Conservation (phyloP, 257 asterid species). For the Lycium barbarum region DNA sequence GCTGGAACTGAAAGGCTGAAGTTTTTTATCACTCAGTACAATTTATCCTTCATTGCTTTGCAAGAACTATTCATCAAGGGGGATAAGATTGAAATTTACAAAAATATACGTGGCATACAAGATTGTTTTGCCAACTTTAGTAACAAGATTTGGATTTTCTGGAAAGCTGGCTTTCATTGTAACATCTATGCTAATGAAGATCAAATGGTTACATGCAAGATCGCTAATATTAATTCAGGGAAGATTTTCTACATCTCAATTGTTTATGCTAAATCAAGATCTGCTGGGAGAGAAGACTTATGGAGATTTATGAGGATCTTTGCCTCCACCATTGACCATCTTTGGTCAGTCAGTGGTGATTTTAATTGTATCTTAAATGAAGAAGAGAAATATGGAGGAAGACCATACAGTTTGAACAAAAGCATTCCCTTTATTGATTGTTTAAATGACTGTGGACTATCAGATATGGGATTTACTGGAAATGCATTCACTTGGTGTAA, state of each 20-base stretch:
- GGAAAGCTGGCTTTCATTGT: not conserved
- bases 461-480: no score
- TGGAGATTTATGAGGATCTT: no score
- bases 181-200: not conserved
- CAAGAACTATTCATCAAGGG: not conserved
- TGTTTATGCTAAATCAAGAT: not conserved
- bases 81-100: not conserved
- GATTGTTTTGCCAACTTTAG: not conserved
- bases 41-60: not conserved
- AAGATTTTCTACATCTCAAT: not conserved
- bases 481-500: no score
- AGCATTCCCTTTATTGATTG: no score
- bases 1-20: not conserved
- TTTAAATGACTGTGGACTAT: no score
- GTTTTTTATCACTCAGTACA: no score
- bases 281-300: no score
- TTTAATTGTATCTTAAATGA: no score
- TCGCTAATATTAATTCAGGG: not conserved
- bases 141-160: not conserved
- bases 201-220: not conserved
- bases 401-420: no score
- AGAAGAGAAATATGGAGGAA: no score
- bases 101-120: not conserved
- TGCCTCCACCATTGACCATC: no score
- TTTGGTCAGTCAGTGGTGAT: no score